Base-by-base conservation (phyloP, 2,329 filamentous ascomycete genomes). In the Diaporthe helianthi region DNA sequence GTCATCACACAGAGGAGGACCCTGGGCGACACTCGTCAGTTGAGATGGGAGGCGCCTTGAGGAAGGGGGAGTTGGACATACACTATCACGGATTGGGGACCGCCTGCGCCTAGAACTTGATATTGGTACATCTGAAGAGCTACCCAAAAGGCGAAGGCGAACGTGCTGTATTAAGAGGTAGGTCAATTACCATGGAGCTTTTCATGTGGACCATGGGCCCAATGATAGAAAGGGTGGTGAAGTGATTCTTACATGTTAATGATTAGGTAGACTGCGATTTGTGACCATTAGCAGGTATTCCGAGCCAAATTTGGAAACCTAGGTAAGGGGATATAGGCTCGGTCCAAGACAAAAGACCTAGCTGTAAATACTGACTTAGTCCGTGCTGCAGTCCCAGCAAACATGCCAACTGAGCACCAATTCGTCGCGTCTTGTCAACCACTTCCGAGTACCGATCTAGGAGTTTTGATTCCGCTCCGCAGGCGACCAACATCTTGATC, bases 121-220 rank as follows among this genome's bases (percentile, higher is more conserved):
- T 63, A 49, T 29, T 63, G 58, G 70, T 80, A 86, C n/a, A 85
- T 83, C 73, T 84, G 85, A 22, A 86, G 83, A 0, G 88, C 87
- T 72, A 86, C 90, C 87, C 87, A 91, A 71, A 91, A 91, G 2
- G 85, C 81, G 7, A 90, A 80, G 2, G 83, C 86, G 72, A 90
- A 89, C 0, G 77, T 79, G 1, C 76, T 78, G 44, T 2, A 47
- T 10, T 33, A 6, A 13, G 8, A 1, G 3, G 1, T 19, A 8
- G 9, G 1, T 17, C 0, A 26, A 2, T 33, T 24, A 47, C n/a
- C 6, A n/a, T 24, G 7, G 26, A 9, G 3, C 3, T 36, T 31
- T 5, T n/a, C 3, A 15, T 6, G 2, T 26, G 24, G 4, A 49
- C 6, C 1, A 4, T 19, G 3, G n/a, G 3, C 0, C 17, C 7